These are phyloP conservation scores for Monosporascus sp. DNA, from an alignment of 2,329 filamentous ascomycete species.

Conservation along the genomic window DNA sequence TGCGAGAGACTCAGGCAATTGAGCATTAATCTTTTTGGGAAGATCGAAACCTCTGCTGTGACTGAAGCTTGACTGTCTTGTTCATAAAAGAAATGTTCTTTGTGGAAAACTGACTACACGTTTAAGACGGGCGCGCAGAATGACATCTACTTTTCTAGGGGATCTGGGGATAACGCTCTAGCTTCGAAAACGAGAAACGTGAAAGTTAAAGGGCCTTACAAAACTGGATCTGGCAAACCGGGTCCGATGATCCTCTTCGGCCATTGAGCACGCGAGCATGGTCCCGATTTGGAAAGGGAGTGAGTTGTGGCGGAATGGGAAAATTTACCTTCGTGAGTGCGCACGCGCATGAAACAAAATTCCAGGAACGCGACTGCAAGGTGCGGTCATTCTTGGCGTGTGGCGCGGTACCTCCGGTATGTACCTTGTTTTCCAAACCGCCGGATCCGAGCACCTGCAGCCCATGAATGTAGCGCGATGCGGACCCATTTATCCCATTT, in stretches of 20 bases:
- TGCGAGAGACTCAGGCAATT: not conserved
- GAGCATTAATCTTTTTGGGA: not conserved
- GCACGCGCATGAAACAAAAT: too few species aligned
- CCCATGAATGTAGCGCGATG: too few species aligned
- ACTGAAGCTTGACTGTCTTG: not conserved
- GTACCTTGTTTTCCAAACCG: too few species aligned
- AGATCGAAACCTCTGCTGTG: not conserved
- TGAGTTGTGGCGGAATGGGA: not conserved
- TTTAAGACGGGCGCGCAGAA: not conserved
- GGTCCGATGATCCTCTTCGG: not conserved
- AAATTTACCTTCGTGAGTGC: too few species aligned
- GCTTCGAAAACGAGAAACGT: not conserved
- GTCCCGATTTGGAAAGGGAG: not conserved
- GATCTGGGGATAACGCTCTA: not conserved
- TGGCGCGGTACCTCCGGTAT: too few species aligned
- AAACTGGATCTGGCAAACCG: not conserved
- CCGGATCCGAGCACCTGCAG: too few species aligned
- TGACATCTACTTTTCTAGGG: too few species aligned
- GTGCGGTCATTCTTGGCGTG: too few species aligned
- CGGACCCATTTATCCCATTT: not conserved
- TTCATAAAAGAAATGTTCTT: not conserved
- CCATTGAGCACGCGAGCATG: not conserved
- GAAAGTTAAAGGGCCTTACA: not conserved
- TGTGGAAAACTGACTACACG: not conserved
- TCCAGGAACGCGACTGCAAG: too few species aligned